Evolutionary conservation across 306 rosid genomes (phyloP), one percentile per base, ranked within the genome.

Genomic region (Dalbergia cochinchinensis): DNA sequence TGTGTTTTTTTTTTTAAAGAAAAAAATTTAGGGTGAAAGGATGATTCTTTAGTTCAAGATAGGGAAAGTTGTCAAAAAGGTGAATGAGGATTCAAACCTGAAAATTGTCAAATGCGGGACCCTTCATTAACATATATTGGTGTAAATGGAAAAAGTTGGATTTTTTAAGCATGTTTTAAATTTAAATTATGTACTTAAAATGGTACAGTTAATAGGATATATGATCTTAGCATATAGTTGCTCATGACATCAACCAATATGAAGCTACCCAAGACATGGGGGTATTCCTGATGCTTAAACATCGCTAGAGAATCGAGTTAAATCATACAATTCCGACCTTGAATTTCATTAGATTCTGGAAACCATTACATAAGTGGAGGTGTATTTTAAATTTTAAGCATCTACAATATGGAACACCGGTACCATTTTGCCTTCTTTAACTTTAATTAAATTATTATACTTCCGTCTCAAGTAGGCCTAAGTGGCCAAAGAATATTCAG

Each of bases 151-250:
- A 26, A 26, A 26, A 0, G 31, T 26, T 26, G 31, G 31, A 26
- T 26, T 26, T 26, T 26, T 26, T 26, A 26, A 26, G 31, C 31
- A 26, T 26, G 31, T 26, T 26, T 26, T 26, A 26, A 26, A 26
- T 26, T 26, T 26, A 26, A 26, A 26, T 26, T 26, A 37, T 37
- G 41, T 37, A 37, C 41, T 3, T 37, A 37, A 37, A 37, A 37
- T 4, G 5, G 7, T 6, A 37, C 41, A 4, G 41, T 37, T 37
- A 37, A 37, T 45, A 62, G 18, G 11, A 58, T 26, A 62, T 62
- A 75, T 71, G 13, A 75, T 62, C 35, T 44, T 60, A 47, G 69
- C 68, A 60, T 60, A 59, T 41, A 39, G 5, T 26, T 74, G 8
- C 19, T 42, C 20, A 59, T 44, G 44, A 22, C 57, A 59, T 59